phyloP scores from a whole-genome alignment of 371 early-diverging fungal species.

The Apophysomyces ossiformis region DNA sequence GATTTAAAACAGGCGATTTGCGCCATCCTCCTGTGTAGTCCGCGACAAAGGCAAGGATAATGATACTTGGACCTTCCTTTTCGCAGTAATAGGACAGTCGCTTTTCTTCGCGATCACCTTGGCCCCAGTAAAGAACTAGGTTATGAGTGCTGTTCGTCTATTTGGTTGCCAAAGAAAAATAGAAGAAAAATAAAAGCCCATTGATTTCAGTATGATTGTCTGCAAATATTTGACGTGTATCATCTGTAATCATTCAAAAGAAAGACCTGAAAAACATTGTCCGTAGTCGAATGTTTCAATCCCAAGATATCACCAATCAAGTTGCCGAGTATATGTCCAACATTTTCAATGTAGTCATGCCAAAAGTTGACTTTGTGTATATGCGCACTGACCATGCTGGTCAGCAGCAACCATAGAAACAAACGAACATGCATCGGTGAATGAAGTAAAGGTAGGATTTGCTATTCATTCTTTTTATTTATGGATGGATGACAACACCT shows the following conservation, averaged over 20 bases:
- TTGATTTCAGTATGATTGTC: neutral
- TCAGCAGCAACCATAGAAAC: neutral
- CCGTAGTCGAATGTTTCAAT: neutral
- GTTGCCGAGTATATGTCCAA: neutral
- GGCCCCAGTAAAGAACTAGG: constrained; percentile 42
- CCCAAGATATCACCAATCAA: neutral
- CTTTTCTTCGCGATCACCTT: constrained; percentile 40
- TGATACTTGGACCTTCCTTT: constrained; percentile 53
- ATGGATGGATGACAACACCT: neutral
- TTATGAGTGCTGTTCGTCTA: constrained; percentile 3
- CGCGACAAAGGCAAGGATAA: constrained; percentile 59
- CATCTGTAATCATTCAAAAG: too few relatives aligned
- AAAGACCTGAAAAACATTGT: neutral
- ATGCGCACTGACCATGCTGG: neutral
- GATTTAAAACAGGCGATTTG: constrained; percentile 46
- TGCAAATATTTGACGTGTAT: neutral
- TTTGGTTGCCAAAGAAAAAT: too few relatives aligned
- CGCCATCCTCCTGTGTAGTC: constrained; percentile 45
- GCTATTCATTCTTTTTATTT: neutral
- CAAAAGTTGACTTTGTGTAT: neutral
- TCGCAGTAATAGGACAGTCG: constrained; percentile 59
- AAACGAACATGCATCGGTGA: neutral
- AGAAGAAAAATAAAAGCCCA: too few relatives aligned
- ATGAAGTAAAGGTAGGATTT: neutral
- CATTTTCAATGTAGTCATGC: neutral